Base-by-base conservation (phyloP, 2,329 filamentous ascomycete genomes). In the Sporothrix curviconia region DNA sequence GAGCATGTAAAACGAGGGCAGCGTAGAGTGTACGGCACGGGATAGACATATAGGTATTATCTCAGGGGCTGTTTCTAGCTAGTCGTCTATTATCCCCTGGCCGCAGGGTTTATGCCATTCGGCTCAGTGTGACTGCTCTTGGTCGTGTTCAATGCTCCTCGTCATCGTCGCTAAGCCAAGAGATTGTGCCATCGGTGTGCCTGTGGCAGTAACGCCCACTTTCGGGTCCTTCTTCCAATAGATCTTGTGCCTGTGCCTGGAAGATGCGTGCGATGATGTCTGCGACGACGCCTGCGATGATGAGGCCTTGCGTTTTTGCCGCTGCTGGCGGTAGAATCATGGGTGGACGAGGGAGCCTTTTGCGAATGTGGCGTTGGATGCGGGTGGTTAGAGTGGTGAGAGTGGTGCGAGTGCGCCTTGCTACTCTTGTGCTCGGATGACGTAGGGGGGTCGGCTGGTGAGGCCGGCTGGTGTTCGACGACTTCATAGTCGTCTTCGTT, bases 221-320 rank as follows among this genome's bases (percentile, higher is more conserved):
- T 15, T 53, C 17, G 32, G 24, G 19, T 57, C 55, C 49, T 50
- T 37, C 36, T 53, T 57, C 55, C 55, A 57, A 34, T 57, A 57
- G 42, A 36, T 57, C 32, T 19, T 44, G 19, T 36, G n/a, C 17
- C 39, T 57, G 55, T 15, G 47, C 22, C 34, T 34, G 34, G 44
- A 43, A 9, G 55, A 57, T 32, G 32, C 37, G 36, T 28, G 42
- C 15, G 54, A 56, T n/a, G 54, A 30, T 42, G 39, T 42, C n/a
- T 42, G 39, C 19, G 39, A 42, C 22, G 39, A 42, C 4, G 39
- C 7, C 37, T 44, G 34, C 24, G 44, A 53, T 15, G 24, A 36
- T 42, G 55, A 52, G 34, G 47, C 46, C 34, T 57, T 57, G 15
- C 55, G 55, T 53, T 57, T 57, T 15, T 52, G 36, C 46, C 55